Evolutionary conservation across 345 rosid species (phyloP).

Genomic region (Kandelia obovata): DNA sequence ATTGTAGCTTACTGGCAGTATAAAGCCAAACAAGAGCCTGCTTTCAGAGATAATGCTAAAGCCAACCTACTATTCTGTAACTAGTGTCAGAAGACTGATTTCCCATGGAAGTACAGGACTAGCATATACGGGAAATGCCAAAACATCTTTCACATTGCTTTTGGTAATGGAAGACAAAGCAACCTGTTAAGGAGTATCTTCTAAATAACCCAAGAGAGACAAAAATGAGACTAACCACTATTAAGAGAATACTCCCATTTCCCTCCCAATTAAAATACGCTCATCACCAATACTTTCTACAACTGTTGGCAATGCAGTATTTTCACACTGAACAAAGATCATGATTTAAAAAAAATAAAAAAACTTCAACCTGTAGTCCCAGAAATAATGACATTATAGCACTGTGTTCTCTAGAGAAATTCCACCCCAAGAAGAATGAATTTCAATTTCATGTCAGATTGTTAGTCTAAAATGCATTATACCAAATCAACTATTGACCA

Average conservation of each 20-base stretch:
- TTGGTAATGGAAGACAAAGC: no score
- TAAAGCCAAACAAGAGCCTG: not conserved
- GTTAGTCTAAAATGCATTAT: constrained; percentile 16
- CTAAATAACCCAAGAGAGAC: no score
- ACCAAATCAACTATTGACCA: not conserved
- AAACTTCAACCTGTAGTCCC: not conserved
- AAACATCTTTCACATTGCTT: no score
- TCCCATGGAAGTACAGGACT: no score
- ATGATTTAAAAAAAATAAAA: not conserved
- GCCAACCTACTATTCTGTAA: no score
- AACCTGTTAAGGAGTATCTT: no score
- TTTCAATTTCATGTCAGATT: constrained; percentile 1
- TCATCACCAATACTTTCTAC: not conserved
- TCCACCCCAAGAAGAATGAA: not conserved
- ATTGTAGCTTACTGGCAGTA: not conserved
- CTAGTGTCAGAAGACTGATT: no score
- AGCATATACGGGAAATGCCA: no score
- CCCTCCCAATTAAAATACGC: not conserved
- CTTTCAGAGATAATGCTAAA: no score
- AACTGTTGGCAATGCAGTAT: not conserved
- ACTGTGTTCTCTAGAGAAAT: not conserved
- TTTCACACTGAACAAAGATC: not conserved
- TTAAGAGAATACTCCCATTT: no score
- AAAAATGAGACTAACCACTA: no score
- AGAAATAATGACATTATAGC: not conserved